Evolutionary conservation across 768 basidiomycete genomes (phyloP), one percentile per base, ranked within the genome.

Genomic region (Psilocybe cubensis): DNA sequence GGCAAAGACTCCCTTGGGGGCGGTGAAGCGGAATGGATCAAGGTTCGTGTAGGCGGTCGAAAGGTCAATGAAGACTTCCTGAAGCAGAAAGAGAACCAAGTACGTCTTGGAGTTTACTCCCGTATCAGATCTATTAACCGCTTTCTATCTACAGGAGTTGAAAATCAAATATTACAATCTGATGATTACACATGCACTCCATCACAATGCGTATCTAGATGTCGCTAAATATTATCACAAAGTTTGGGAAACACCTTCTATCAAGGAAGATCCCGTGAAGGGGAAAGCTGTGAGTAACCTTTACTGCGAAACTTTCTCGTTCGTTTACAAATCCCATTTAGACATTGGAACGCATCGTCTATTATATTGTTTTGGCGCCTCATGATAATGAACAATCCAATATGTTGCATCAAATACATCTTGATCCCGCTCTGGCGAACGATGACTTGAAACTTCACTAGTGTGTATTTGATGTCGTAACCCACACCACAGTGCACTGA

Each of bases 361-460:
- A 93, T 74, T 98, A 96, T 67, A 83, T 98, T 54, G 86, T 97
- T 23, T 87, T 98, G 45, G 92, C 96, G 1, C 88, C 95, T 3
- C 91, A 98, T 70, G 91, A 89, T 71, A 98, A 99, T 69, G 96
- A 98, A 72, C 97, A 99, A 72, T 93, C 90, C 2, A 95, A 98
- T 70, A 95, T 98, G 89, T 76, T 99, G 43, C 88, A 98, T 70
- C 91, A 92, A 67, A 79, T 96, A 27, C 91, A 83, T 67, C 77
- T 78, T 43, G 88, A 98, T 70, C 84, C 94, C 21, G 87, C 89
- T 21, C 74, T 98, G 40, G 74, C 80, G 60, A 95, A 92, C 70
- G 35, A 38, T 11, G 35, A 38, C 35, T 78, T 96, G 43, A 88
- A 92, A 63, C 77, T 93, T 40, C 92, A 96, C 70, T 88, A 89